Base-by-base conservation (phyloP, 2,329 filamentous ascomycete genomes). In the Verticillium nubilum region DNA sequence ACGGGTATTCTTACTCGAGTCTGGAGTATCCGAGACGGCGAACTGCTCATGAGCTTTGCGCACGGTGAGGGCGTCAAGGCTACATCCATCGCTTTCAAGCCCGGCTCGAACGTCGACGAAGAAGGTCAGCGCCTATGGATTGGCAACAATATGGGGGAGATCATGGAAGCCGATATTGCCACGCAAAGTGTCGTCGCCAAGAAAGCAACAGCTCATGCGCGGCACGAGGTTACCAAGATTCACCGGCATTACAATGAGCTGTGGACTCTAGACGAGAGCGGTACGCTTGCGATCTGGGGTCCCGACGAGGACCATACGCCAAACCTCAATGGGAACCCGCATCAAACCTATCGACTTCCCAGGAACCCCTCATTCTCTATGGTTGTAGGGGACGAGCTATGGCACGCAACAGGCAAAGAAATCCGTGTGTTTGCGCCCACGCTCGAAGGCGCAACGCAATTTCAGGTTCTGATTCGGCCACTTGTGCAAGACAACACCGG, bases 231-330 rank as follows among this genome's bases (percentile, higher is more conserved):
- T 56, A 84, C 91, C 63, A 91, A 87, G 67, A 96, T 99, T 50
- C 89, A 91, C 69, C 86, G 95, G 42, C 89, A 96, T 72, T 88
- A 86, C 63, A 91, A 92, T 65, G 91, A 97, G 68, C 85, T 99
- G 71, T 99, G 95, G 95, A 93, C 93, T 0, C 73, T 99, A 54
- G 95, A 98, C 70, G 93, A 97, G 64, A 86, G 89, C 54, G 95
- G 95, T 12, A 90, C 89, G 53, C 77, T 99, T 15, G 87, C 92
- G 65, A 84, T 98, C 5, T 99, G 95, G 95, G 87, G 86, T 1
- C 88, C 93, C 4, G 90, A 92, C 67, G 75, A 75, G 53, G 84
- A 84, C 5, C 88, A 89, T 0, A 81, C 87, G 28, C 92, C 93
- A 1, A 94, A 86, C 62, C 75, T 98, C 29, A 83, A 86, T 59